Base-by-base conservation (phyloP, 2,329 filamentous ascomycete genomes). In the Penicillium sp. region DNA sequence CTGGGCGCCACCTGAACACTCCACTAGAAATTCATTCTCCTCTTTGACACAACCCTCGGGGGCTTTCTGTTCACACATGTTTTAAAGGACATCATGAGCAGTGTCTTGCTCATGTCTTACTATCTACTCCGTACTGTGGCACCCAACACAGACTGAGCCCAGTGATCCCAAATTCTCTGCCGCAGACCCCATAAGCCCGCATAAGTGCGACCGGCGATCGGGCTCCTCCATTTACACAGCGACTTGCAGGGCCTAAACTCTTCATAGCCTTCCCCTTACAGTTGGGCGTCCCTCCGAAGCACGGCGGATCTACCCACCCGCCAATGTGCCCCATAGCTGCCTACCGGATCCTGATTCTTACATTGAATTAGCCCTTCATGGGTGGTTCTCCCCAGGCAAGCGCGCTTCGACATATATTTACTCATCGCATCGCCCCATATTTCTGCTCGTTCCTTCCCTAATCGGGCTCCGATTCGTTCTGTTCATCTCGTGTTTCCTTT, bases 131-230 rank as follows among this genome's bases (percentile, higher is more conserved):
- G 6, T n/a, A 18, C 4, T 18, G 34, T 34, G 32, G 32, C 11
- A 34, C 32, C 10, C 11, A 34, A 34, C 32, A 45, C 22, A 40
- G 36, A 43, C 56, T 54, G 57, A 58, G 55, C 52, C 57, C 46
- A 34, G 52, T 56, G 45, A 53, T 55, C 45, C 32, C 54, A 49
- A 42, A 18, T 45, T 29, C 43, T 52, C 52, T 45, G 47, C 59
- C 55, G 52, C 54, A 57, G 60, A 58, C 61, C 60, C 64, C 63
- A 56, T 67, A 63, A 56, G 58, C 62, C 53, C 69, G 68, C 68
- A 70, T 70, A 66, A 68, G 68, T 64, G 63, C 61, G 61, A 62
- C 63, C 64, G 66, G 62, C 61, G 64, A 67, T 69, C 67, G 56
- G 58, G 54, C 58, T 58, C 44, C 57, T 56, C 43, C 44, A 49